Conservation (phyloP, 2,329 filamentous ascomycete species). For the Cercospora zeae-maydis region DNA sequence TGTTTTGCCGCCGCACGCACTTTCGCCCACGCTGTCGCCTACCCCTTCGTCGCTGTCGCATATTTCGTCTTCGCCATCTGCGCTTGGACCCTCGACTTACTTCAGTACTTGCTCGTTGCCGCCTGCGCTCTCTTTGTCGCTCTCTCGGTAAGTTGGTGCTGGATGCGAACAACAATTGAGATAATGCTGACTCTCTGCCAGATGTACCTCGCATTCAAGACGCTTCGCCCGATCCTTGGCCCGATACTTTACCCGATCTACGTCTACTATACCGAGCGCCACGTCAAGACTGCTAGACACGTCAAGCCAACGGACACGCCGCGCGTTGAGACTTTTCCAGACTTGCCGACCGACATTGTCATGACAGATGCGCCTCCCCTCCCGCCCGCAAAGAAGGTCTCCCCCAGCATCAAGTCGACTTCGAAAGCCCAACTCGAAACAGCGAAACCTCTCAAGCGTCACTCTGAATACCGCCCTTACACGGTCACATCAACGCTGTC, state of each 20-base stretch:
- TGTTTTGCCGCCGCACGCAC: not conserved
- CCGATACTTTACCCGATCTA: not conserved
- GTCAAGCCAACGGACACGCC: no score
- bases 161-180: not conserved
- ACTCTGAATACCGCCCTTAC: no score
- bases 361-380: not conserved
- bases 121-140: not conserved
- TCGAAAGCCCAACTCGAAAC: not conserved
- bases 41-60: not conserved
- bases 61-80: not conserved
- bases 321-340: no score
- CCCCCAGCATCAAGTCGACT: not conserved
- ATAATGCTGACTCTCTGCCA: not conserved
- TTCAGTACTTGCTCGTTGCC: not conserved
- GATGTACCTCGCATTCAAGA: not conserved
- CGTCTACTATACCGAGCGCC: not conserved
- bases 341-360: not conserved
- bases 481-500: no score
- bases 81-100: not conserved
- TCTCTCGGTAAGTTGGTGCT: not conserved
- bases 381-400: not conserved
- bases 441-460: no score
- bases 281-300: not conserved
- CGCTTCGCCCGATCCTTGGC: not conserved
- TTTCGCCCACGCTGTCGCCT: not conserved